Percentiles rank a stretch among this genome's conserved stretches.
Conservation (phyloP, 352 stramenopile genomes). For the Globisporangium iwayamae region DNA sequence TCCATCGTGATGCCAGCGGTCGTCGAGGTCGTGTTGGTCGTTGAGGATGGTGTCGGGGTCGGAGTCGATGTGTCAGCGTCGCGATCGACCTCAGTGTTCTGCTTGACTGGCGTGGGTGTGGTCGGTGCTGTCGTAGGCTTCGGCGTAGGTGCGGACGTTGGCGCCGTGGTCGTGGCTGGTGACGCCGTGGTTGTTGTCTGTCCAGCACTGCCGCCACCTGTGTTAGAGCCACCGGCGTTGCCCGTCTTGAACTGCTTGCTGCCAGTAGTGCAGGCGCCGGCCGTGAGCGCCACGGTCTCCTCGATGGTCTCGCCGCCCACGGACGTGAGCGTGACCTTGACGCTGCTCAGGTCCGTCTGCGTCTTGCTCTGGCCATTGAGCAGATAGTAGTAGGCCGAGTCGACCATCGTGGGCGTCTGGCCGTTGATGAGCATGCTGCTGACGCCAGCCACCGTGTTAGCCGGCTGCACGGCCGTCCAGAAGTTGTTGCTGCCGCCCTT, state of each 20-base stretch:
- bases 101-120: conserved; percentile 5
- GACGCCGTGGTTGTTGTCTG: conserved; percentile 17
- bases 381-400: conserved; percentile 68
- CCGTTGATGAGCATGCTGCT: conserved; percentile 35
- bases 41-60: not conserved
- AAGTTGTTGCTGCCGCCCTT: conserved; percentile 44
- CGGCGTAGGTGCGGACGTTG: conserved; percentile 19
- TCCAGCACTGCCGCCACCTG: conserved; percentile 2
- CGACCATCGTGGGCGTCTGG: conserved; percentile 41
- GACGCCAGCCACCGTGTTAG: conserved; percentile 31
- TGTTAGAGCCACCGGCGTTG: conserved; percentile 11
- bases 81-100: not conserved
- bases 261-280: conserved; percentile 36
- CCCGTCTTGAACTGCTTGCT: conserved; percentile 30
- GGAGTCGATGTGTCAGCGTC: conserved; percentile 3
- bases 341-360: conserved; percentile 27
- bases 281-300: conserved; percentile 40
- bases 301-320: conserved; percentile 33
- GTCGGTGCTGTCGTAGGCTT: not conserved
- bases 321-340: conserved; percentile 44
- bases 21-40: not conserved
- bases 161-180: conserved; percentile 12
- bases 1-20: conserved; percentile 8
- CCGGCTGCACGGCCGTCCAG: conserved; percentile 41
- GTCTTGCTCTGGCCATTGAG: conserved; percentile 32